Evolutionary conservation across 2,329 filamentous ascomycete genomes (phyloP).

Genomic region (Beauveria sp.): DNA sequence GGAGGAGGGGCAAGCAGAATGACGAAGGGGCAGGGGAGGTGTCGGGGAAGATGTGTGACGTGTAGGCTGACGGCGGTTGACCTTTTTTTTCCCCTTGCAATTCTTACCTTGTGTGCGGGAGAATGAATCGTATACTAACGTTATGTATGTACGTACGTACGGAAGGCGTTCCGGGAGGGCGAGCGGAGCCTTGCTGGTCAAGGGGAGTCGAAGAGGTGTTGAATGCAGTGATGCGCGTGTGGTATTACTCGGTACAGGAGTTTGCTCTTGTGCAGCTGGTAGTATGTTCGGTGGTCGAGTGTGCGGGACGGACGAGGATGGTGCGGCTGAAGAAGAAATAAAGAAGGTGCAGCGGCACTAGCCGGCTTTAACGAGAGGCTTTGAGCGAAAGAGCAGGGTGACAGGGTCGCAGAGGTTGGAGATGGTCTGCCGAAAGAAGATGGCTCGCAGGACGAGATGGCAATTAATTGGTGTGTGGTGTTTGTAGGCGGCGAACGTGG

Average conservation of each 20-base stretch:
- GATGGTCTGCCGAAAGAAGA: not conserved
- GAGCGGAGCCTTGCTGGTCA: slow-evolving; percentile 1
- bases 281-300: not conserved
- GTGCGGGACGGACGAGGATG: not conserved
- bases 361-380: slow-evolving; percentile 1
- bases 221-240: not conserved
- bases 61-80: not conserved
- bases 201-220: not conserved
- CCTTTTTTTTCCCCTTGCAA: not conserved
- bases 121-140: not conserved
- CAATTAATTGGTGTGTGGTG: not conserved
- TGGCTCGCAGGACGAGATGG: not conserved
- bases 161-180: not conserved
- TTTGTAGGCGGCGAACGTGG: not conserved
- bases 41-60: not conserved
- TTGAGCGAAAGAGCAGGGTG: not conserved
- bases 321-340: not conserved
- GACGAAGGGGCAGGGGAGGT: not conserved
- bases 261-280: not conserved
- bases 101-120: not conserved
- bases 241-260: not conserved
- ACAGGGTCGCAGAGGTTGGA: not conserved
- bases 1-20: not conserved
- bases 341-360: slow-evolving; percentile 2
- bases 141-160: not conserved